Base-by-base conservation (phyloP, 768 basidiomycete genomes). In the Fistulinella prunicolor region DNA sequence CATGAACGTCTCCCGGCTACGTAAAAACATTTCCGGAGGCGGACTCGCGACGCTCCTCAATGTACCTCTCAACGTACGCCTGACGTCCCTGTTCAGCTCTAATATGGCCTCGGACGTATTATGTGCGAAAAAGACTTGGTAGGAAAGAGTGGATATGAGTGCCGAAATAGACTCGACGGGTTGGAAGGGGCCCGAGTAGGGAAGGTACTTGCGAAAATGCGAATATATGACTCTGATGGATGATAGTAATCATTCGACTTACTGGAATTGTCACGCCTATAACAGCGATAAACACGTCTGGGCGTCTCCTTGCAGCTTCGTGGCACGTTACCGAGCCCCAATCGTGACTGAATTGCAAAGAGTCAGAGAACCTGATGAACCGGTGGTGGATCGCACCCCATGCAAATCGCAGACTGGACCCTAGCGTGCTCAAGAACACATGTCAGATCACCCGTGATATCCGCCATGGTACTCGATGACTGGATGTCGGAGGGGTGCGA, bases 291-390 rank as follows among this genome's bases (percentile, higher is more conserved):
- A 87, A 78, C 3, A 82, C 61, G 54, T 88, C 86, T 0, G 86
- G 87, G 16, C 84, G 70, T 68, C 76, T 72, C 14, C 86, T 76
- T 1, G 81, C 84, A 10, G 83, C 80, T 61, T 88, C 83, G 55
- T 81, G 84, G 52, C 86, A 87, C 3, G 80, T 49, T 44, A 77
- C 73, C 1, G 83, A 70, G 32, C 87, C 87, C 87, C 87, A 89
- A 51, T 89, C 87, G 56, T 89, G 87, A 12, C 85, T 86, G 28
- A 14, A n/a, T 30, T n/a, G n/a, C n/a, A n/a, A 6, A 3, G 16
- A 22, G 23, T 51, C 17, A 42, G 44, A 42, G 23, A 9, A 29
- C 22, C 9, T 16, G 8, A n/a, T 10, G 42, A 24, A 20, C 35
- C 35, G 38, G 23, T 4, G 9, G 4, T 9, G 12, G 29, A 30